Conservation (phyloP, 257 asterid species). For the Scutellaria galericulata region DNA sequence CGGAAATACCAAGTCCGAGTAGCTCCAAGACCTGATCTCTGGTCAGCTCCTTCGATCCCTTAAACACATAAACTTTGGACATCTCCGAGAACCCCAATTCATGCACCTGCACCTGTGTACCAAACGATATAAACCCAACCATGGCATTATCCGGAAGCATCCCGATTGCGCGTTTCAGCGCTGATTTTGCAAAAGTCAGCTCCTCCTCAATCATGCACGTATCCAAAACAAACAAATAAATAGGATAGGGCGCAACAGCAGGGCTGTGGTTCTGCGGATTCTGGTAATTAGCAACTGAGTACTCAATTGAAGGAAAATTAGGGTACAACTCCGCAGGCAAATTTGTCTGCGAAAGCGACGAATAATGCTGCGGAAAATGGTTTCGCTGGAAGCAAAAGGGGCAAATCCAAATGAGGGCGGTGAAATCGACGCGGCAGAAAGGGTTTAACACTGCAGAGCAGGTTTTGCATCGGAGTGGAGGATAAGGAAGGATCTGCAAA, state of each 20-base stretch:
- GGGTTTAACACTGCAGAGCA: constrained; percentile 83
- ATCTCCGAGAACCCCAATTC: constrained; percentile 89
- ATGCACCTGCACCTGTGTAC: constrained; percentile 96
- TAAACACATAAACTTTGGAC: constrained; percentile 81
- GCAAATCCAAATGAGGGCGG: constrained; percentile 91
- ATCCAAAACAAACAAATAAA: constrained; percentile 82
- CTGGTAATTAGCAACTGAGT: constrained; percentile 51
- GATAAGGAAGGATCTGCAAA: constrained; percentile 66
- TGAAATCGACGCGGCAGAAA: constrained; percentile 78
- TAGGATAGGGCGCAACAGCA: constrained; percentile 40
- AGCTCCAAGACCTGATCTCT: constrained; percentile 93
- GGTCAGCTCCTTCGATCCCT: constrained; percentile 77
- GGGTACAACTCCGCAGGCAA: constrained; percentile 90
- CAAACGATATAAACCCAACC: constrained; percentile 93
- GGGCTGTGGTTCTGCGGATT: constrained; percentile 57
- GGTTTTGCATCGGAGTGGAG: constrained; percentile 86
- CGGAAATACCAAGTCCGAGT: constrained; percentile 61
- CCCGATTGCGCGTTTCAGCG: constrained; percentile 80
- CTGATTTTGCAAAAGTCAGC: constrained; percentile 76
- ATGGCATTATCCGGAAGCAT: constrained; percentile 85
- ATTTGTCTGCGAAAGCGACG: constrained; percentile 67
- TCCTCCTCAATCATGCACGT: constrained; percentile 95
- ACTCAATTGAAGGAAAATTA: constrained; percentile 77
- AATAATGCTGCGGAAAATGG: constrained; percentile 78
- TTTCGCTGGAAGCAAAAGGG: constrained; percentile 90